phyloP scores from a whole-genome alignment of 305 asterid species.

The Rubia peregrina region DNA sequence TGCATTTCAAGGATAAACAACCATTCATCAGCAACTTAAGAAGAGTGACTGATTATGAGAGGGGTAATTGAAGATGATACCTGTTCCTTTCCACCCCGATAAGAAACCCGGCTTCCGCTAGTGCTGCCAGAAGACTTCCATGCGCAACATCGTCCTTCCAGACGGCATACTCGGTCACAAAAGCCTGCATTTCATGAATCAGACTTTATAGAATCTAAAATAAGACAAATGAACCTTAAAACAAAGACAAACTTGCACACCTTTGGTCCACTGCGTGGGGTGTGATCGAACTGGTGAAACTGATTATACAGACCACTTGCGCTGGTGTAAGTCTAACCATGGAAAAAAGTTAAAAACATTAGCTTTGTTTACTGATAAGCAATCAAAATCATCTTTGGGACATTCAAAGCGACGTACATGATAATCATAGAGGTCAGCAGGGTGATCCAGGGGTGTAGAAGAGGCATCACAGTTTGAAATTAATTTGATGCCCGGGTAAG shows the following conservation, averaged over 20 bases:
- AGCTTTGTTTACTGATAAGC: not conserved
- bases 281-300: constrained; percentile 48
- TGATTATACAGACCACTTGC: constrained; percentile 53
- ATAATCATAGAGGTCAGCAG: constrained; percentile 81
- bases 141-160: constrained; percentile 69
- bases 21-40: not conserved
- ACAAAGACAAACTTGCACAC: constrained; percentile 31
- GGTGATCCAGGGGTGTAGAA: constrained; percentile 60
- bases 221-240: not conserved
- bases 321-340: constrained; percentile 52
- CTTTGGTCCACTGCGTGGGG: constrained; percentile 81
- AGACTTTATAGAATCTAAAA: not conserved
- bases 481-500: constrained; percentile 68
- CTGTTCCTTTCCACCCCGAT: constrained; percentile 90
- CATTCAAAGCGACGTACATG: constrained; percentile 37
- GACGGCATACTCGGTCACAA: constrained; percentile 96
- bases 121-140: constrained; percentile 84
- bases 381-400: not conserved
- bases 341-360: constrained; percentile 12
- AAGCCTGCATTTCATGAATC: constrained; percentile 46
- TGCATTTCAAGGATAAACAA: constrained; percentile 27
- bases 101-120: constrained; percentile 88
- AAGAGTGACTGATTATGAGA: constrained; percentile 1
- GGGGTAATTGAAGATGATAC: too few species aligned
- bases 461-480: constrained; percentile 94